Base-by-base conservation (phyloP, 345 rosid genomes). In the Citrus maxima region DNA sequence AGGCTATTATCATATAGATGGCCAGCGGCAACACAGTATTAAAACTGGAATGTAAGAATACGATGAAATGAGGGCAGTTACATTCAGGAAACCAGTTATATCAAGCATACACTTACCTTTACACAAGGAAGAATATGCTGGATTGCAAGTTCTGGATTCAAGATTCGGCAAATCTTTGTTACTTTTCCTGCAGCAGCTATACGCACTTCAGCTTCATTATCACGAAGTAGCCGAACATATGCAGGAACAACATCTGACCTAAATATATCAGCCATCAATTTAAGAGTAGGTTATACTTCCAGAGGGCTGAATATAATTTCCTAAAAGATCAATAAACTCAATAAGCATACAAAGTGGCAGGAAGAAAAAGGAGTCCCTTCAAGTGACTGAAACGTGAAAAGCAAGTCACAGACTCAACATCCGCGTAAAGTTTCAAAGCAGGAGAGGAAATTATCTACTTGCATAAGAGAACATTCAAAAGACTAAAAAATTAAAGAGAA, bases 141-240 rank as follows among this genome's bases (percentile, higher is more conserved):
- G 76, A 89, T 82, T 73, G 92, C 85, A 73, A 89, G 82, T 77
- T 89, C 92, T 59, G 92, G 88, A 84, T 64, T 89, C 85, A 89
- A 82, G 76, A 89, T 89, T 18, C 90, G 79, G 77, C 92, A 89
- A 77, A 89, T 87, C 60, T 87, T 89, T 1, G 92, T 89, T 32
- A 87, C 90, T 86, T 89, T 89, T 9, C 92, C 90, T 6, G 90
- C 92, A 66, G 92, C 90, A 19, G 92, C 92, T 69, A 89, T 89
- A 54, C 92, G 88, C 22, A 89, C 92, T 84, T 89, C 92, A 71
- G 92, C 92, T 80, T 89, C 92, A 82, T 89, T 89, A 87, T 89
- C 92, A 80, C 92, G 89, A 75, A 89, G 92, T 40, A 89, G 82
- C 72, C 89, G 90, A 73, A 89, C 90, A 83, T 89, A 89, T 73